Conservation (phyloP, 768 basidiomycete genomes). For the Pulveroboletus frians region DNA sequence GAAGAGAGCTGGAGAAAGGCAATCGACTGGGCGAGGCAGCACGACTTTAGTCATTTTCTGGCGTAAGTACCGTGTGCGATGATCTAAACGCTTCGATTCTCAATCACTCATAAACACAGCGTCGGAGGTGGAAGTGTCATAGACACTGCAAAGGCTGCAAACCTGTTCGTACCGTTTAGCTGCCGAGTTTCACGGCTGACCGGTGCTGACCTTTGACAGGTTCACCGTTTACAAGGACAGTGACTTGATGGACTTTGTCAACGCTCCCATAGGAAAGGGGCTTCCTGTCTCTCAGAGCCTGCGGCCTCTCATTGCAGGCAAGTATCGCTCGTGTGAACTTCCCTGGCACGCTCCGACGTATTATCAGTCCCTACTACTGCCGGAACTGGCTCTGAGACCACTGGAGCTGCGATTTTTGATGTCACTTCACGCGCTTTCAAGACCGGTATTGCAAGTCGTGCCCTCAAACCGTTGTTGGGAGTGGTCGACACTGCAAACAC, state of each 20-base stretch:
- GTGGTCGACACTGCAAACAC: conserved; percentile 89
- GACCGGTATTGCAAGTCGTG: conserved; percentile 91
- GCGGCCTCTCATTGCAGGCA: conserved; percentile 79
- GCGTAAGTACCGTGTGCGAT: conserved; percentile 50
- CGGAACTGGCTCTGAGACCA: conserved; percentile 93
- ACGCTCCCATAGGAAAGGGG: conserved; percentile 93
- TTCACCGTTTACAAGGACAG: conserved; percentile 90
- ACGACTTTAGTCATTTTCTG: conserved; percentile 90
- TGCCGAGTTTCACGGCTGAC: background rate
- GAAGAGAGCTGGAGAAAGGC: conserved; percentile 86
- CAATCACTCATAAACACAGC: conserved; percentile 33
- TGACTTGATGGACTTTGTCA: conserved; percentile 94
- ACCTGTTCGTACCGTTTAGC: conserved; percentile 53
- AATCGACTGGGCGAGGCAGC: conserved; percentile 79
- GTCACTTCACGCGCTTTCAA: conserved; percentile 92
- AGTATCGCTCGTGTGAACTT: conserved; percentile 8
- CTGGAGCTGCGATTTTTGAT: conserved; percentile 90
- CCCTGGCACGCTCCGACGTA: background rate
- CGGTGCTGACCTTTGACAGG: conserved; percentile 37
- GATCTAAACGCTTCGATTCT: conserved; percentile 1
- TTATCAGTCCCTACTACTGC: conserved; percentile 61
- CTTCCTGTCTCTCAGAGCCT: conserved; percentile 71
- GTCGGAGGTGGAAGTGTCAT: conserved; percentile 94
- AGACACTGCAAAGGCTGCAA: conserved; percentile 94
- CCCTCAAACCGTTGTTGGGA: conserved; percentile 85